Percentiles rank a stretch among this genome's conserved stretches.
These are phyloP conservation scores for Neophaeococcomyces mojaviensis DNA, from an alignment of 2,329 filamentous ascomycete genomes.

Conservation along the genomic window DNA sequence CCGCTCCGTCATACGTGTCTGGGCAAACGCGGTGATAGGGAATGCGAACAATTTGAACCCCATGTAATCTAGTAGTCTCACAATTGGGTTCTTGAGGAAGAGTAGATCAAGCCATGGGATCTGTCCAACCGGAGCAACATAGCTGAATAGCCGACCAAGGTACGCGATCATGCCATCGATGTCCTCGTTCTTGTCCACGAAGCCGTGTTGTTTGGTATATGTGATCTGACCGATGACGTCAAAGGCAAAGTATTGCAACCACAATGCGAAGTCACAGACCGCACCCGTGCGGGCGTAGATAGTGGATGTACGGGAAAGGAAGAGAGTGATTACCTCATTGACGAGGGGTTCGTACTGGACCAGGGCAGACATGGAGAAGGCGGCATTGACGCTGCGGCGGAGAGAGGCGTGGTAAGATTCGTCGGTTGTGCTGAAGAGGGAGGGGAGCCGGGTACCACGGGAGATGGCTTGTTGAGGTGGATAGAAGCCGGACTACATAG, in stretches of 20 bases:
- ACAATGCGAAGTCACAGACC: constrained; percentile 31
- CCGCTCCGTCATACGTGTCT: constrained; percentile 59
- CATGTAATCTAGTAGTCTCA: constrained; percentile 57
- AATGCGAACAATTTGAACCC: constrained; percentile 63
- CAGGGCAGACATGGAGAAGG: constrained; percentile 42
- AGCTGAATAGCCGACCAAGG: constrained; percentile 44
- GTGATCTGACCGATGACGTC: constrained; percentile 32
- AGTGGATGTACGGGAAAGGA: constrained; percentile 55
- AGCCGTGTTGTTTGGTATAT: constrained; percentile 31
- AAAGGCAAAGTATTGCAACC: constrained; percentile 35
- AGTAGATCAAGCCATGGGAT: constrained; percentile 18
- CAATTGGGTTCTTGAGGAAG: constrained; percentile 17
- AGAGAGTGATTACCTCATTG: constrained; percentile 64
- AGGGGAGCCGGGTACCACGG: constrained; percentile 60
- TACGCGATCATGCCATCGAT: constrained; percentile 32
- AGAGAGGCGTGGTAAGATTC: constrained; percentile 68
- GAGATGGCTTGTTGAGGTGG: constrained; percentile 67
- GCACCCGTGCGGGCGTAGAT: constrained; percentile 38
- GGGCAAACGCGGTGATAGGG: constrained; percentile 65
- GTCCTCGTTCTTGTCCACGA: constrained; percentile 28
- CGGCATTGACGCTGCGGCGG: constrained; percentile 65
- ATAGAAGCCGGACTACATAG: constrained; percentile 65
- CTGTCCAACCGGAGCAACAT: constrained; percentile 53
- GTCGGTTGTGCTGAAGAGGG: constrained; percentile 68
- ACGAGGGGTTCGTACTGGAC: constrained; percentile 59